Evolutionary conservation across 129 eudicot genomes (phyloP), one percentile per base, ranked within the genome.

Genomic region (Artemisia argyi): DNA sequence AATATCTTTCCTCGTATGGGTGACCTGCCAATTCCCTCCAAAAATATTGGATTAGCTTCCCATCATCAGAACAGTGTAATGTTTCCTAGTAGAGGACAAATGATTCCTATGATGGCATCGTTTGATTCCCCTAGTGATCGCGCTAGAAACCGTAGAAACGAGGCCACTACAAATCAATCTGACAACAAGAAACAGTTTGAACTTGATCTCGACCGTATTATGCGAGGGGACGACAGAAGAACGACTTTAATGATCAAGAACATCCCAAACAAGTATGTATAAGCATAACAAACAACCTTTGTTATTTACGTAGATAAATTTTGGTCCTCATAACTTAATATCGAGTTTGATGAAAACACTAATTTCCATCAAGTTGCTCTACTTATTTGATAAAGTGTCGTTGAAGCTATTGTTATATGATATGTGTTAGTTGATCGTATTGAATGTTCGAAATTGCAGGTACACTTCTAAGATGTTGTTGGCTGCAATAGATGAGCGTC

Each of bases 381-480:
- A 35, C 9, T 35, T 5, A 5, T 35, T 35, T 35, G 9, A 6
- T 30, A 30, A 30, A 30, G 35, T 30, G 35, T 30, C 6, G 35
- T 30, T 30, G 35, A 30, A 30, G 35, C 35, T 18, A n/a, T 12
- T 28, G 68, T 46, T 24, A 61, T 60, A 11, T 30, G 70, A 49
- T 73, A 55, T 51, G 51, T 35, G 32, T 15, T 11, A 32, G 48
- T 52, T 63, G 7, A 68, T 58, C 35, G 30, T 19, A 69, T 69
- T 28, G 9, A 14, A 7, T 67, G 66, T 24, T 76, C 54, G 75
- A 57, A 58, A 72, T 17, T 61, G 67, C 65, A 94, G 99, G 87
- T 94, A 94, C 73, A 94, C 99, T 67, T 90, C 99, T 35, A 94
- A 94, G 86, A 94, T 94, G 99, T 91, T 94, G 64, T 82, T 94